Percentiles rank a stretch among this genome's conserved stretches.
Evolutionary conservation across 2,329 filamentous ascomycete genomes (phyloP).

Genomic region (Ceratocystis papillata): DNA sequence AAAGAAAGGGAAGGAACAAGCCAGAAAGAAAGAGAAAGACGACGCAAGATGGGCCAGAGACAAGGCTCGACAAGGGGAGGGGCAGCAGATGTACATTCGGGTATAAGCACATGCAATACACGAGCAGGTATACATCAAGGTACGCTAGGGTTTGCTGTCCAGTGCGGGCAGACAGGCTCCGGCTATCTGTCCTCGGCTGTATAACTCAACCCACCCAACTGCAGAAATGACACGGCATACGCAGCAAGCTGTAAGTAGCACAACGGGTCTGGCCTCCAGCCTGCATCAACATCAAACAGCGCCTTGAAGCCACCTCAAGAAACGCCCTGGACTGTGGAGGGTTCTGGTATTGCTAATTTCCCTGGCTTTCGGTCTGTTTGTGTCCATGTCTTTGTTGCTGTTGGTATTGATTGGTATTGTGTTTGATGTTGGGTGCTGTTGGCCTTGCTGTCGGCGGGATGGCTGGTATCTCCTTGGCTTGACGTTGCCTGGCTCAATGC

Average conservation of each 20-base stretch:
- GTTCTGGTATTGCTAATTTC: neutral
- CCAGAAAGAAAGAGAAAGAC: neutral
- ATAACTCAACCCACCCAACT: too few species aligned
- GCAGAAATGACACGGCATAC: too few species aligned
- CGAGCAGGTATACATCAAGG: too few species aligned
- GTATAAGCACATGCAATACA: too few species aligned
- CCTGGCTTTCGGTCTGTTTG: neutral
- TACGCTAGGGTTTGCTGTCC: too few species aligned
- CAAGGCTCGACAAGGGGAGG: neutral
- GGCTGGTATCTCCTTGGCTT: neutral
- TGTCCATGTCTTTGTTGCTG: neutral
- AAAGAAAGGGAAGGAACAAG: neutral
- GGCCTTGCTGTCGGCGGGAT: neutral
- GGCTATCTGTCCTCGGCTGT: too few species aligned
- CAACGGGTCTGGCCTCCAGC: neutral
- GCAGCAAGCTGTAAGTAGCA: too few species aligned
- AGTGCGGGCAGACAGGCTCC: too few species aligned
- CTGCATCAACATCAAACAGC: constrained; percentile 14
- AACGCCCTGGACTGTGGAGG: neutral
- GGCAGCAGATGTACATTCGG: neutral
- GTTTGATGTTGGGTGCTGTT: neutral
- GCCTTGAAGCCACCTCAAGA: neutral
- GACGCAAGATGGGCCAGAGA: neutral
- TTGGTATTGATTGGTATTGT: neutral
- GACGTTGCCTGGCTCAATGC: neutral